These are phyloP conservation scores for Cucumis cinereus DNA, from an alignment of 306 rosid genomes.

Conservation along the genomic window DNA sequence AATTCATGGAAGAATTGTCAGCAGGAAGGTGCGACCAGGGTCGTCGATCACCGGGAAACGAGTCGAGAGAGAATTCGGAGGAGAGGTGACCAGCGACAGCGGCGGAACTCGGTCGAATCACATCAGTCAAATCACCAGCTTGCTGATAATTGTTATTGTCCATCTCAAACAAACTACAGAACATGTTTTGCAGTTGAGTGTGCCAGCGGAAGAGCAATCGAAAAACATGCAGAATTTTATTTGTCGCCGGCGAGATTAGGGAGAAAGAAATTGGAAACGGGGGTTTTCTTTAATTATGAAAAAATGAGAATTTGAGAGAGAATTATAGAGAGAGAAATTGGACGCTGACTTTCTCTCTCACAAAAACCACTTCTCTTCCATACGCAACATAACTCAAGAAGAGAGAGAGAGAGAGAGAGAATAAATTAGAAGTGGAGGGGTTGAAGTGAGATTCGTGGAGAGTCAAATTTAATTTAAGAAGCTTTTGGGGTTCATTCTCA, in stretches of 20 bases:
- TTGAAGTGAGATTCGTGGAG: not conserved
- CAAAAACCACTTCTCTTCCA: not conserved
- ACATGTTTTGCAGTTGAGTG: constrained; percentile 20
- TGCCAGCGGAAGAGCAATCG: not conserved
- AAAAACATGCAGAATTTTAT: constrained; percentile 1
- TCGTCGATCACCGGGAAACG: not conserved
- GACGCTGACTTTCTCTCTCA: constrained; percentile 2
- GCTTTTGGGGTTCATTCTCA: not conserved
- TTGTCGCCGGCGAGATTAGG: not conserved
- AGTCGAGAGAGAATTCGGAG: not conserved
- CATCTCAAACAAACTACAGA: constrained; percentile 44
- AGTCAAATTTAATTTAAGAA: not conserved
- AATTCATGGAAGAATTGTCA: constrained; percentile 28
- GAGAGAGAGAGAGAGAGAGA: not conserved
- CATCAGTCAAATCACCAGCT: constrained; percentile 73
- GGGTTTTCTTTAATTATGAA: not conserved
- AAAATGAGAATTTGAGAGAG: not conserved
- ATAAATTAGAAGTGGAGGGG: not conserved
- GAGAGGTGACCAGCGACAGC: not conserved
- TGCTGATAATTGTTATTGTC: constrained; percentile 32
- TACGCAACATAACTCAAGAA: not conserved
- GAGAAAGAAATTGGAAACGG: not conserved
- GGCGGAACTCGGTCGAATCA: constrained; percentile 31
- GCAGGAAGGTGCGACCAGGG: not conserved
- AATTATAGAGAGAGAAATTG: not conserved